These are phyloP conservation scores for Mycena floridula DNA, from an alignment of 768 basidiomycete genomes.

Conservation along the genomic window DNA sequence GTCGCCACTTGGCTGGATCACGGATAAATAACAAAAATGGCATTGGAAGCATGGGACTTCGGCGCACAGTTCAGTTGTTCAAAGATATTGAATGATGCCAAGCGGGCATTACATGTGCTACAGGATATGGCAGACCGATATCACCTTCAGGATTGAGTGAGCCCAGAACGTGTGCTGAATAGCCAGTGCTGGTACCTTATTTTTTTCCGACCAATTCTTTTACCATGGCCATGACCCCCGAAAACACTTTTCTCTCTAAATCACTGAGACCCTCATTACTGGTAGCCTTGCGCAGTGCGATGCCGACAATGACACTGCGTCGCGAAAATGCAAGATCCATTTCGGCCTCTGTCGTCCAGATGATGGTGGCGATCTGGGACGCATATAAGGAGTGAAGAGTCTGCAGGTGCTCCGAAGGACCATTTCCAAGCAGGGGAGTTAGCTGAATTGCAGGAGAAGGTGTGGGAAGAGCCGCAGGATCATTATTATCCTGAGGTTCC, in stretches of 20 bases:
- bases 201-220: conserved; percentile 16
- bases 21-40: too few relatives aligned
- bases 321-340: conserved; percentile 35
- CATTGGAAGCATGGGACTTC: too few relatives aligned
- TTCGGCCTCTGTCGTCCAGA: conserved; percentile 58
- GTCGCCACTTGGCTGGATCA: too few relatives aligned
- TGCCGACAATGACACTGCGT: conserved; percentile 65
- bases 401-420: conserved; percentile 61
- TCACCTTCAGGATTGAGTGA: too few relatives aligned
- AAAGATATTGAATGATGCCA: too few relatives aligned
- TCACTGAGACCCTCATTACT: conserved; percentile 24
- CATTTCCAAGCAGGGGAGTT: conserved; percentile 71
- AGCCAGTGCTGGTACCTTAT: too few relatives aligned
- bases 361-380: conserved; percentile 78
- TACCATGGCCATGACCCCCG: conserved; percentile 43
- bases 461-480: conserved; percentile 37
- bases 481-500: conserved; percentile 27
- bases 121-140: too few relatives aligned
- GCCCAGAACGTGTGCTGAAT: too few relatives aligned
- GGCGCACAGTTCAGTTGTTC: too few relatives aligned
- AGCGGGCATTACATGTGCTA: too few relatives aligned
- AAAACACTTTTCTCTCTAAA: conserved; percentile 39
- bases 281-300: conserved; percentile 49
- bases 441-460: conserved; percentile 73
- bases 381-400: conserved; percentile 77